Evolutionary conservation across 2,329 filamentous ascomycete genomes (phyloP).

Genomic region (Zasmidium angulare): DNA sequence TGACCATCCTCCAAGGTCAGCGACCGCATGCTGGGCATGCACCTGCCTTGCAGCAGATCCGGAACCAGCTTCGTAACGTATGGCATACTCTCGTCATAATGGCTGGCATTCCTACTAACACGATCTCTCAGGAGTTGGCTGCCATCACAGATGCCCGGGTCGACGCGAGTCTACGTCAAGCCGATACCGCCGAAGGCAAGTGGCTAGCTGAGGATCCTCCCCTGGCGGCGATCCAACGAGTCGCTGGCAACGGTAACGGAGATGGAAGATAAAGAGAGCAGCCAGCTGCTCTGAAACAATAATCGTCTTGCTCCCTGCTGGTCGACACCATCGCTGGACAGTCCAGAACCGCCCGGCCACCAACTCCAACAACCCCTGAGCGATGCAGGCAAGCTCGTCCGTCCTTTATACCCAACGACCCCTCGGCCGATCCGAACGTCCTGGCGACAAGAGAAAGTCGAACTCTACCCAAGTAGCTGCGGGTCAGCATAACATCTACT

Average conservation of each 20-base stretch:
- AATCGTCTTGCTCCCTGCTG: neutral
- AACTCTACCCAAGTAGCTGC: constrained; percentile 2
- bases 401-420: neutral
- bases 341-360: too few relatives aligned
- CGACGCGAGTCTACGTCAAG: constrained; percentile 54
- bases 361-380: constrained; percentile 2
- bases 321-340: too few relatives aligned
- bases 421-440: neutral
- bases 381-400: constrained; percentile 8
- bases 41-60: constrained; percentile 49
- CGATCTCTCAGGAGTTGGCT: constrained; percentile 52
- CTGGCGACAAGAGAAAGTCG: constrained; percentile 2
- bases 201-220: constrained; percentile 63
- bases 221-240: constrained; percentile 38
- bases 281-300: neutral
- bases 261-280: neutral
- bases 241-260: neutral
- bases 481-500: neutral
- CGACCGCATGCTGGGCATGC: constrained; percentile 49
- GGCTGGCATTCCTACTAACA: neutral
- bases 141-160: constrained; percentile 59
- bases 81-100: constrained; percentile 10
- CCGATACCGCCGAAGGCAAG: constrained; percentile 58
- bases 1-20: constrained; percentile 52
- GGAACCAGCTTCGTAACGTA: constrained; percentile 47